Evolutionary conservation across 495 filamentous ascomycete species (phyloP).

Genomic region (Xylaria castorea): DNA sequence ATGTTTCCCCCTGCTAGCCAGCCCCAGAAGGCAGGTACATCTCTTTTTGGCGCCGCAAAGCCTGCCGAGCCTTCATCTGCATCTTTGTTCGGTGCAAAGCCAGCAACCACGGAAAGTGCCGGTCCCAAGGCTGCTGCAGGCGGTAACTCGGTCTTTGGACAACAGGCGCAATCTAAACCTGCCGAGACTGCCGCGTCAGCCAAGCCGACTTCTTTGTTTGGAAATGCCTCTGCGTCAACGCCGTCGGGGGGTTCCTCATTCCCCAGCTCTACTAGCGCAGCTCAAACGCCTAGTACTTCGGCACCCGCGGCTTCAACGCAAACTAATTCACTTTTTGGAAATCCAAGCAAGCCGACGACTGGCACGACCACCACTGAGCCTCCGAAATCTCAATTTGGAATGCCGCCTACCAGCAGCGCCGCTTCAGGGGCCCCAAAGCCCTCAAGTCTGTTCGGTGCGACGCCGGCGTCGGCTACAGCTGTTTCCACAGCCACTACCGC

Average conservation of each 20-base stretch:
- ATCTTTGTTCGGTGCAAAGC: conserved; percentile 34
- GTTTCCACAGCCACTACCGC: conserved; percentile 32
- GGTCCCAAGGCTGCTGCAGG: conserved; percentile 16
- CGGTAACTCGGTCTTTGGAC: conserved; percentile 26
- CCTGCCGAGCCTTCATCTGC: conserved; percentile 34
- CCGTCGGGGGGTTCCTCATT: conserved; percentile 29
- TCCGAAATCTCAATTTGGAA: conserved; percentile 29
- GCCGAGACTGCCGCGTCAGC: conserved; percentile 30
- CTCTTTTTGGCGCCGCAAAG: conserved; percentile 34
- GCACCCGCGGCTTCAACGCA: conserved; percentile 37
- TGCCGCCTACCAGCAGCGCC: conserved; percentile 26
- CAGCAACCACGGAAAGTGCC: conserved; percentile 26
- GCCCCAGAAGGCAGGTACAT: conserved; percentile 18
- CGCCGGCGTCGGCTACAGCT: conserved; percentile 29
- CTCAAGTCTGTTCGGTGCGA: conserved; percentile 38
- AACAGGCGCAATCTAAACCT: conserved; percentile 34
- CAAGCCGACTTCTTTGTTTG: conserved; percentile 34
- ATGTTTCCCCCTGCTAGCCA: conserved; percentile 31
- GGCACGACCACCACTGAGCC: conserved; percentile 31
- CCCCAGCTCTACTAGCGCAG: conserved; percentile 27
- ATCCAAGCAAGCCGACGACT: conserved; percentile 33
- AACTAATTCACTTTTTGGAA: conserved; percentile 34
- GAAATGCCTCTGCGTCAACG: conserved; percentile 27
- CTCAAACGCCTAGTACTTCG: conserved; percentile 28
- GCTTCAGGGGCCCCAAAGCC: conserved; percentile 38